phyloP scores from a whole-genome alignment of 768 basidiomycete species.

The Naganishia vishniacii region DNA sequence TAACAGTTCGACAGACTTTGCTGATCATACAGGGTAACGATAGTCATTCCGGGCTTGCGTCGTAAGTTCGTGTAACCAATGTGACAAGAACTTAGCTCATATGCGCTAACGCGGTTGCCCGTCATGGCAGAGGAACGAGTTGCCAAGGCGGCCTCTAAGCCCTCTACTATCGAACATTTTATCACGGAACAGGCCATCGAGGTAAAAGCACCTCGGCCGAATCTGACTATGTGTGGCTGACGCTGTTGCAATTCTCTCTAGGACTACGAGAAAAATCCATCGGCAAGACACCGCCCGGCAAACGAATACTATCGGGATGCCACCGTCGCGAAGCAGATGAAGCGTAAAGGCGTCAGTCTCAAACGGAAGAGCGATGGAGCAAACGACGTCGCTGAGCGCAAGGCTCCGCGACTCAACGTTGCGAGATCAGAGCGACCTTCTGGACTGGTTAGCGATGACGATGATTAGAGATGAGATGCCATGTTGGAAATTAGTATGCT shows the following conservation, averaged over 20 bases:
- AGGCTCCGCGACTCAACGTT: constrained; percentile 2
- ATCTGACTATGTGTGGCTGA: neutral
- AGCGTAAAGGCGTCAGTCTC: neutral
- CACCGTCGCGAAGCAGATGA: neutral
- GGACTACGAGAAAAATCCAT: constrained; percentile 5
- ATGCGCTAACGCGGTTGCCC: no score
- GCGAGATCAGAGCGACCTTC: neutral
- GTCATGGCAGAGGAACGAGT: constrained; percentile 11
- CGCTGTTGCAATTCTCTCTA: neutral
- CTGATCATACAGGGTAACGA: neutral
- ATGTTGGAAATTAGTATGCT: no score
- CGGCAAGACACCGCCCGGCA: neutral
- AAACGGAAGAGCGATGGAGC: neutral
- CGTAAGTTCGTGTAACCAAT: no score
- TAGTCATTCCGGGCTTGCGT: constrained; percentile 17
- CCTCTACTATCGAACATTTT: neutral
- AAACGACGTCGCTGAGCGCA: neutral
- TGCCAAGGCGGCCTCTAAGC: neutral
- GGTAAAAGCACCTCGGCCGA: neutral
- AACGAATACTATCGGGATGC: constrained; percentile 4
- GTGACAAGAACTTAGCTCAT: no score
- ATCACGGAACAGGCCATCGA: neutral
- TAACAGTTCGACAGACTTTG: neutral
- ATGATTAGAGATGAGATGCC: neutral
- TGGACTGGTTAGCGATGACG: constrained; percentile 11